Evolutionary conservation across 345 rosid genomes (phyloP), one percentile per base, ranked within the genome.

Genomic region (Moricandia moricandioides): DNA sequence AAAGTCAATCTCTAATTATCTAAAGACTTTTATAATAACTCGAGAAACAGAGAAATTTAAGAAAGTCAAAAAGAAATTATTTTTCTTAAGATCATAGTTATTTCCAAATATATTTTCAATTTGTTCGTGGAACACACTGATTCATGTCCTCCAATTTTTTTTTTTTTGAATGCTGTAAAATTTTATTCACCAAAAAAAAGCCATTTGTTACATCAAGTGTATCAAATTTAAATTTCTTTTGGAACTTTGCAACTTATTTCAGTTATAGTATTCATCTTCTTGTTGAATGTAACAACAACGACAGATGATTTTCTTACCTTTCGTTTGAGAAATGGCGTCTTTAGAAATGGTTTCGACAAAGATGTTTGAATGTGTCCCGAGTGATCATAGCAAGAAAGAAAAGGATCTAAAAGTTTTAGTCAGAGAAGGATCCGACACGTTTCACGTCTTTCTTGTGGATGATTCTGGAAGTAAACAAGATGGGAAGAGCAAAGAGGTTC

Each of bases 311-410:
- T 61, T 26, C 17, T 67, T 27, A 3, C 26, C 31, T 69, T 37
- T 7, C 4, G 8, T 35, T 35, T 16, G 54, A 10, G 26, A 17
- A n/a, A 90, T 92, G 94, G 87, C 87, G 17, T 86, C 83, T 61
- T 85, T 88, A 6, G 88, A 88, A 84, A 78, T 88, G 34, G 85
- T 67, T 61, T 77, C 91, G 0, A 82, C 88, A 18, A 45, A 89
- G 12, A 84, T 88, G 14, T 79, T 89, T 52, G 86, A 85, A 33
- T 80, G 85, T 64, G 80, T 85, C 27, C 65, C 85, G 33, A 55
- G 31, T 65, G 33, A 33, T 57, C 35, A 0, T 17, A 81, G 82
- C 79, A 43, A 83, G 59, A 81, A 62, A 7, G 79, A 85, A 61
- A 88, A 73, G 72, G 81, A 86, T 74, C 84, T 86, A 26, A 78